phyloP scores from a whole-genome alignment of 1,139 yeast species.

The Suhomyces atakaporum region DNA sequence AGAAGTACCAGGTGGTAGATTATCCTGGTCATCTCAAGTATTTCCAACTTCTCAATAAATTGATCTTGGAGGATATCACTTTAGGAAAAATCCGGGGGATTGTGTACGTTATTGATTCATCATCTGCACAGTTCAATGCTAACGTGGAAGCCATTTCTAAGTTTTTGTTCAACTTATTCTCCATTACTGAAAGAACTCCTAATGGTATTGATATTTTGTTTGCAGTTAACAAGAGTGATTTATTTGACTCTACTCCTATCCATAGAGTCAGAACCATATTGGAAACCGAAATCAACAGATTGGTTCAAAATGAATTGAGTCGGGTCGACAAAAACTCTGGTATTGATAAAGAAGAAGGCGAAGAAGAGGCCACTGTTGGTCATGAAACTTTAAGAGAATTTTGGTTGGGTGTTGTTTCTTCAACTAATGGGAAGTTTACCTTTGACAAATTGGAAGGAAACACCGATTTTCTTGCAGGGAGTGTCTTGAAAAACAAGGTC shows the following conservation, averaged over 20 bases:
- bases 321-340: conserved; percentile 23
- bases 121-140: conserved; percentile 39
- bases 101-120: conserved; percentile 68
- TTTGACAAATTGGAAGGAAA: conserved; percentile 74
- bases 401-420: conserved; percentile 51
- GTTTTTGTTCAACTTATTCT: conserved; percentile 55
- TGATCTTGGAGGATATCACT: conserved; percentile 47
- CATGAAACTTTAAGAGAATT: conserved; percentile 36
- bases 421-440: conserved; percentile 40
- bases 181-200: conserved; percentile 58
- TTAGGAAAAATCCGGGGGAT: conserved; percentile 59
- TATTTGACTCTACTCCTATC: conserved; percentile 78
- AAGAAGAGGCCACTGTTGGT: conserved; percentile 25
- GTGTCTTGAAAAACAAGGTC: conserved; percentile 57
- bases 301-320: conserved; percentile 42
- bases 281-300: conserved; percentile 63
- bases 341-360: conserved; percentile 39
- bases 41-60: conserved; percentile 47
- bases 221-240: conserved; percentile 82
- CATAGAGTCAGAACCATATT: conserved; percentile 57
- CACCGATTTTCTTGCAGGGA: conserved; percentile 70
- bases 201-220: conserved; percentile 70
- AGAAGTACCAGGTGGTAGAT: conserved; percentile 58
- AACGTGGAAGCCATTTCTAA: conserved; percentile 51
- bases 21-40: conserved; percentile 87